A percentile compares a stretch with the other conserved stretches of the same genome.
These are phyloP conservation scores for Astrephomene gubernaculifera DNA, from an alignment of 139 green algal species.

Conservation along the genomic window DNA sequence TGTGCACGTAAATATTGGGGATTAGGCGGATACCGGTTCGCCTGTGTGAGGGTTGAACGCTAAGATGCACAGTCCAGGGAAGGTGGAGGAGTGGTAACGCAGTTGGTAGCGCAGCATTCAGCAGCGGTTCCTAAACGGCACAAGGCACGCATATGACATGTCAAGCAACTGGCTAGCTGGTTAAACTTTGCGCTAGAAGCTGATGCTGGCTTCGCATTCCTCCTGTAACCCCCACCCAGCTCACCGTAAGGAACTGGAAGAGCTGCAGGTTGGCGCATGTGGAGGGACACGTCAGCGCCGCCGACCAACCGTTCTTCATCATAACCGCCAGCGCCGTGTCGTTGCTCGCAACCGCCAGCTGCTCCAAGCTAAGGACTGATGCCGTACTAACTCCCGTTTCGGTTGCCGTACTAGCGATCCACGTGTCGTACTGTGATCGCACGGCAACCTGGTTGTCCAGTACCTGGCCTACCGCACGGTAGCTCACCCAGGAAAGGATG, in stretches of 20 bases:
- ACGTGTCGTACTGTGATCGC: background rate
- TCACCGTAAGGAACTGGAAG: background rate
- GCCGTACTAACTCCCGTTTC: too few species aligned
- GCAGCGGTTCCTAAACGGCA: background rate
- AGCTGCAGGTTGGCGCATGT: slow-evolving; percentile 23
- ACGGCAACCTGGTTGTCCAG: slow-evolving; percentile 7
- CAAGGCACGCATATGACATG: too few species aligned
- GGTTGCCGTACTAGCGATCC: background rate
- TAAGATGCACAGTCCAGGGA: too few species aligned
- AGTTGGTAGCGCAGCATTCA: background rate
- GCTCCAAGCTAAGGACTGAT: background rate
- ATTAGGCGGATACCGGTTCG: too few species aligned
- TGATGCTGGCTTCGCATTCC: background rate
- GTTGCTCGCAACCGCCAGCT: background rate
- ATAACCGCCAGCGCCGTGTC: background rate
- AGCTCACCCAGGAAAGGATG: slow-evolving; percentile 3
- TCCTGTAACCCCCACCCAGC: background rate
- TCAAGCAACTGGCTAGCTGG: too few species aligned
- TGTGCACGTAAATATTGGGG: too few species aligned
- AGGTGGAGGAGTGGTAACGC: background rate
- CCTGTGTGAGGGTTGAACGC: too few species aligned
- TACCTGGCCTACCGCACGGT: background rate
- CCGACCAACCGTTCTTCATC: background rate
- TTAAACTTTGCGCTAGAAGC: too few species aligned
- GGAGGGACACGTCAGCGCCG: background rate